Conservation (phyloP, 768 basidiomycete genomes). For the Dentipellis fragilis region DNA sequence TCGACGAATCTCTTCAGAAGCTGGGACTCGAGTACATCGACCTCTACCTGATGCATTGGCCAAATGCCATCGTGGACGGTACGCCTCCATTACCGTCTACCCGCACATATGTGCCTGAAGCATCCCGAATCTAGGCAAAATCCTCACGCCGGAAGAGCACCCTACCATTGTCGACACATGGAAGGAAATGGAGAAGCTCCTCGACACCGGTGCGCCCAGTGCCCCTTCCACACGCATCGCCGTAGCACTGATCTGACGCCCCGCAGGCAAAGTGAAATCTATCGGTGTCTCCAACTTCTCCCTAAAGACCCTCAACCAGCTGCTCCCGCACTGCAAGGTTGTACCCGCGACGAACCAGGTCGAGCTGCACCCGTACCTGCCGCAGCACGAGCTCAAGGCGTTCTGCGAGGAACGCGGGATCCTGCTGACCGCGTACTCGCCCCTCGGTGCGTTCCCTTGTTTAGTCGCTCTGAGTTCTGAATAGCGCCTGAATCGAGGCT, state of each 20-base stretch:
- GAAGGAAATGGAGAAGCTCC: constrained; percentile 25
- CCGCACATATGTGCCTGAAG: neutral
- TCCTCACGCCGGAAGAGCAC: constrained; percentile 37
- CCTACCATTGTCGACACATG: constrained; percentile 29
- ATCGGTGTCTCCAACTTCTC: constrained; percentile 36
- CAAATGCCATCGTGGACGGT: constrained; percentile 14
- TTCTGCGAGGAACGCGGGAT: constrained; percentile 50
- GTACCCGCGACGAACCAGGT: constrained; percentile 61
- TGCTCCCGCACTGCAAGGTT: constrained; percentile 38
- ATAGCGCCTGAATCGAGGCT: neutral
- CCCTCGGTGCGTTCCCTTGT: constrained; percentile 22
- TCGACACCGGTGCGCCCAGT: constrained; percentile 17
- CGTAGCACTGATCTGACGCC: neutral
- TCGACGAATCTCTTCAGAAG: constrained; percentile 21
- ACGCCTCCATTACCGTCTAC: neutral
- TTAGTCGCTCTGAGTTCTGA: too few relatives aligned
- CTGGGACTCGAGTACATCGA: constrained; percentile 29
- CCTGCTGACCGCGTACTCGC: constrained; percentile 58
- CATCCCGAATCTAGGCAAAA: constrained; percentile 9
- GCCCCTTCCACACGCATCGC: neutral
- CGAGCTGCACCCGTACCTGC: constrained; percentile 62
- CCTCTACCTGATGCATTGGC: constrained; percentile 29
- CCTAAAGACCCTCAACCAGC: constrained; percentile 22
- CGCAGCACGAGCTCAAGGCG: constrained; percentile 44
- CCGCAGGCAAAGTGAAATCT: constrained; percentile 20